Evolutionary conservation across 2,329 filamentous ascomycete genomes (phyloP), one percentile per base, ranked within the genome.

Genomic region (Sarocladiaceae sp.): DNA sequence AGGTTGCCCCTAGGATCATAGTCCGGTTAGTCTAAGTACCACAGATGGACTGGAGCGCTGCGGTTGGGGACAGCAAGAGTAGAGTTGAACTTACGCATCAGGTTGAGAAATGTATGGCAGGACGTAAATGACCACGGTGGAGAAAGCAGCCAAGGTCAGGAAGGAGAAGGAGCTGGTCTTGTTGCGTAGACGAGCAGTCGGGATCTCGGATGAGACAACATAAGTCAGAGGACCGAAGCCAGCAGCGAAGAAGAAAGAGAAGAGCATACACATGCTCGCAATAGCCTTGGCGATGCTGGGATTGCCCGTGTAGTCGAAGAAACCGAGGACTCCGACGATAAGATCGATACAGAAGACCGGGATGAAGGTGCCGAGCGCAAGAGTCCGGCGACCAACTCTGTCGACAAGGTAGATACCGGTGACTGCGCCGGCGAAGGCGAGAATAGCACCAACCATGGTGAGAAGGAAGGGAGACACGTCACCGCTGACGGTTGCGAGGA

Each of bases 251-350:
- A 72, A 77, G 10, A 67, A 60, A 4, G 40, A 20, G 22, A 44
- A 44, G 40, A 44, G 40, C 40, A 44, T 44, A 23, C 40, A 44
- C 40, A 44, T 44, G 40, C 40, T 44, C 22, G 40, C 40, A 26
- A 44, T 44, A n/a, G 40, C 40, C 40, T 44, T 44, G 3, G 69
- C 66, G 15, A 66, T 62, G 3, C 55, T 61, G 11, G 69, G 40
- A 23, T 44, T 44, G 4, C 5, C 15, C 6, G 23, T 23, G 23
- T 44, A 66, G 1, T 65, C 54, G 55, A 70, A 75, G 55, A 68
- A 74, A 2, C 75, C 75, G 0, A 71, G 67, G n/a, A 79, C 67
- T 1, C 76, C 76, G 63, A 77, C 73, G 1, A 62, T 64, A 5
- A 68, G 57, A 73, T 75, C 79, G 1, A 77, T 54, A 1, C 69